Conservation (phyloP, 1,284 basidiomycete genomes). For the Cutaneotrichosporon sp. region DNA sequence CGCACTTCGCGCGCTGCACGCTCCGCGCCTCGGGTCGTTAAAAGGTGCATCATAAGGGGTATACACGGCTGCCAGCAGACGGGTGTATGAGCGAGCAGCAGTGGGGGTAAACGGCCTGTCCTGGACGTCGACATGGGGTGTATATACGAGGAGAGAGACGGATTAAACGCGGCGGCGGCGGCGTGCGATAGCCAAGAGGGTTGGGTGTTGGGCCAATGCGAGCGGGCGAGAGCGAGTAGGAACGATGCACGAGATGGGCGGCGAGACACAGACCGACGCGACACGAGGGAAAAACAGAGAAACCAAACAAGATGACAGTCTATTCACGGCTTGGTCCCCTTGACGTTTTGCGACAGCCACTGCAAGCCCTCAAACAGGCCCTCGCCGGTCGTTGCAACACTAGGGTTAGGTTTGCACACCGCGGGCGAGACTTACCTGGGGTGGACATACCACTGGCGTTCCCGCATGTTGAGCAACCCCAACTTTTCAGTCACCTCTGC, state of each 20-base stretch:
- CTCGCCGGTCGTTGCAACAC: constrained; percentile 92
- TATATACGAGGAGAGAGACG: neutral
- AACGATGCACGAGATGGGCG: constrained; percentile 3
- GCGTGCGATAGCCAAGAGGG: neutral
- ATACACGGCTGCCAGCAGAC: constrained; percentile 6
- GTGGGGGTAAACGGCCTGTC: neutral
- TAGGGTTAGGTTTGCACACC: constrained; percentile 40
- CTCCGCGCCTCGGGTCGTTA: constrained; percentile 1
- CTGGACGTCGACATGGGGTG: neutral
- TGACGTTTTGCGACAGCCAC: constrained; percentile 94
- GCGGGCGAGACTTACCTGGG: constrained; percentile 63
- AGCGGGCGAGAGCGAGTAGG: too few species aligned
- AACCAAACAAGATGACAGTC: neutral
- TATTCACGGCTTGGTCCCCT: constrained; percentile 50
- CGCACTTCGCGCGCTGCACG: neutral
- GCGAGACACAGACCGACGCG: constrained; percentile 1
- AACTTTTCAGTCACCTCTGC: constrained; percentile 98
- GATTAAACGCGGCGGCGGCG: neutral
- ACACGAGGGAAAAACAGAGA: neutral
- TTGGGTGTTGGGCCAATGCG: neutral
- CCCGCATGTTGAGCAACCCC: constrained; percentile 90
- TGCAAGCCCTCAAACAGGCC: constrained; percentile 91
- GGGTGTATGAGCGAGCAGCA: constrained; percentile 8
- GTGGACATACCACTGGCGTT: constrained; percentile 98
- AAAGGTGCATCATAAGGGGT: constrained; percentile 7